Evolutionary conservation across 139 green algal species (phyloP), one percentile per base, ranked within the genome.

Genomic region (Dunaliella primolecta): DNA sequence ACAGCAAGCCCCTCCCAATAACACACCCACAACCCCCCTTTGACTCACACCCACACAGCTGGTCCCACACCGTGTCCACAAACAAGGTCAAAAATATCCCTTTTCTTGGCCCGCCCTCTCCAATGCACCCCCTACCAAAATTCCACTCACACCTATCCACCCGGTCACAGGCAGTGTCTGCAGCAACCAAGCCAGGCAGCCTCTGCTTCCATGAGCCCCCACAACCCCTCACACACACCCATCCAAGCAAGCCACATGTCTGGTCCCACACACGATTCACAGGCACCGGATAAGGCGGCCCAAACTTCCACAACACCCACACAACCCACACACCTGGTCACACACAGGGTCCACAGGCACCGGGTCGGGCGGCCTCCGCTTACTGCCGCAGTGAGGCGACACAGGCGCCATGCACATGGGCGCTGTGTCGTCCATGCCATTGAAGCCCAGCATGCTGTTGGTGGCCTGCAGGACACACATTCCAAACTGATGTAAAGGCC

Each of bases 361-460:
- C 7, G 46, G 7, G 46, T 81, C 74, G 0, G 85, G 64, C n/a
- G 57, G 81, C 3, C 77, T 30, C n/a, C 82, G 85, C 75, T 86
- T 83, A 75, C 81, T 88, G 81, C 85, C 81, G 75, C 81, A 87
- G 15, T 78, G 57, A 0, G 83, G 83, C 24, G 83, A 86, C 2
- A 86, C 70, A 78, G 36, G 37, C 11, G 55, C 1, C 76, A 83
- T 74, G 77, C 36, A 80, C 25, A 46, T 0, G 1, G 2, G 74
- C n/a, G 37, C 1, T 33, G 64, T 20, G 34, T 55, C 32, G 34
- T 24, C 76, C 81, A 85, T 36, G 70, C n/a, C 74, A 23, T 15
- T 35, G 76, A 56, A 36, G 76, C 56, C 57, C n/a, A 31, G 55
- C 2, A 57, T 64, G 77, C 57, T 78, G 30, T 46, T 3, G 30